phyloP scores from a whole-genome alignment of 2,329 filamentous ascomycete species.

The Claviceps sp. region DNA sequence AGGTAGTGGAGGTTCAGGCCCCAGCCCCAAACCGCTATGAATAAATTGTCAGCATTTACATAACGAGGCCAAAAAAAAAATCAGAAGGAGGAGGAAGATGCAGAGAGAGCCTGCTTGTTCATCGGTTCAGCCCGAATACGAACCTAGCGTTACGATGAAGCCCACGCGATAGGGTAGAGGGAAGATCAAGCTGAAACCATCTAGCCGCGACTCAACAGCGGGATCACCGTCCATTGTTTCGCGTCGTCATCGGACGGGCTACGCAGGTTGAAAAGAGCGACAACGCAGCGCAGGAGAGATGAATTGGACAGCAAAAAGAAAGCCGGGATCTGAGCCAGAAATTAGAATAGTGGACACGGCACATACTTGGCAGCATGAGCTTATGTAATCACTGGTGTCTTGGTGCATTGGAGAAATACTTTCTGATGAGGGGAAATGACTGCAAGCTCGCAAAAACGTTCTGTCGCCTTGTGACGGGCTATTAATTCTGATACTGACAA shows the following conservation, averaged over 20 bases:
- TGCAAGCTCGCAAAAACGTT: too few species aligned
- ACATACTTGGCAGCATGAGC: too few species aligned
- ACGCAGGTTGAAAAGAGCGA: neutral
- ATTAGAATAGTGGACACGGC: too few species aligned
- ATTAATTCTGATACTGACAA: too few species aligned
- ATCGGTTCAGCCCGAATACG: slow-evolving; percentile 11
- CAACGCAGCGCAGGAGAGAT: neutral
- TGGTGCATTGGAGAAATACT: too few species aligned
- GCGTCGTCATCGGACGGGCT: slow-evolving; percentile 4
- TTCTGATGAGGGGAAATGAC: too few species aligned
- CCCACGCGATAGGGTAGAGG: slow-evolving; percentile 84
- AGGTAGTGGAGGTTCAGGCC: slow-evolving; percentile 84
- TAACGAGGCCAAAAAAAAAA: neutral
- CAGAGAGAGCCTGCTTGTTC: neutral
- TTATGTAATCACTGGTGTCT: too few species aligned
- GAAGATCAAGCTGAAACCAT: slow-evolving; percentile 75
- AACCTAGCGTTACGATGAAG: slow-evolving; percentile 74
- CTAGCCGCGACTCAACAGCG: slow-evolving; percentile 56
- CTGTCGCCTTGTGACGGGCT: too few species aligned
- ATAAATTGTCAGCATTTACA: neutral
- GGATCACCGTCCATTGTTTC: slow-evolving; percentile 57
- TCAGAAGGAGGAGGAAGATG: neutral
- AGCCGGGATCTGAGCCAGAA: too few species aligned
- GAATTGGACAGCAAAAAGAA: too few species aligned
- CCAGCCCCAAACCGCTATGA: slow-evolving; percentile 91